Conservation (phyloP, 305 asterid genomes). For the Ruellia speciosa region DNA sequence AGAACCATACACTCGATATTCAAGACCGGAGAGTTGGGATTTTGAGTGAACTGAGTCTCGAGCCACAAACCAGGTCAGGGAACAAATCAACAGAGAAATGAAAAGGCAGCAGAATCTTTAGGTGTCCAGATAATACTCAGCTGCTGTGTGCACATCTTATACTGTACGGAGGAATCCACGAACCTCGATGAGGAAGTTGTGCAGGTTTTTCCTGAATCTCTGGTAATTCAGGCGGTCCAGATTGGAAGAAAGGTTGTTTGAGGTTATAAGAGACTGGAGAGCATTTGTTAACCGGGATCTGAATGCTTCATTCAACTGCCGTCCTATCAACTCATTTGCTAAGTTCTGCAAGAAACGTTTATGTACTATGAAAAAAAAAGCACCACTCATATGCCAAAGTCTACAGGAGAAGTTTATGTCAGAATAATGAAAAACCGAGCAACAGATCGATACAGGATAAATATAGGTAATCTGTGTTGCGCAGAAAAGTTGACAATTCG, state of each 20-base stretch:
- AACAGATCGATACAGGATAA: not conserved
- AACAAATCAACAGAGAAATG: slow-evolving; percentile 1
- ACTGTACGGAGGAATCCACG: slow-evolving; percentile 86
- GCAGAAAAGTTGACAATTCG: not conserved
- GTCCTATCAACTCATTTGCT: slow-evolving; percentile 65
- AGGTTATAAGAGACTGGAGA: slow-evolving; percentile 61
- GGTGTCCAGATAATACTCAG: not conserved
- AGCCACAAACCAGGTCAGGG: not conserved
- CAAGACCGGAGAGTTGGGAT: not conserved
- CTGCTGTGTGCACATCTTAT: slow-evolving; percentile 27
- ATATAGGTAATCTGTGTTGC: not conserved
- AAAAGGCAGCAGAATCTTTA: not conserved
- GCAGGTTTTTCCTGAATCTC: slow-evolving; percentile 76
- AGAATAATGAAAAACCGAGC: no score
- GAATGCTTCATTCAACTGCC: slow-evolving; percentile 46
- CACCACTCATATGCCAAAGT: no score
- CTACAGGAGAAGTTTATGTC: no score
- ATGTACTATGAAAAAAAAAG: slow-evolving; percentile 5
- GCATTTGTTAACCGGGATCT: slow-evolving; percentile 70
- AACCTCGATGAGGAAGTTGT: slow-evolving; percentile 65
- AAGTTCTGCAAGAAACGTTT: slow-evolving; percentile 46
- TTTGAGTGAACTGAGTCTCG: not conserved
- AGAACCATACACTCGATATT: no score
- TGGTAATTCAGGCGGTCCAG: slow-evolving; percentile 78
- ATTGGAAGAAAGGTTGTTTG: slow-evolving; percentile 62